Percentiles rank a stretch among this genome's conserved stretches.
Conservation (phyloP, 495 filamentous ascomycete species). For the Evansstolkia leycettana region DNA sequence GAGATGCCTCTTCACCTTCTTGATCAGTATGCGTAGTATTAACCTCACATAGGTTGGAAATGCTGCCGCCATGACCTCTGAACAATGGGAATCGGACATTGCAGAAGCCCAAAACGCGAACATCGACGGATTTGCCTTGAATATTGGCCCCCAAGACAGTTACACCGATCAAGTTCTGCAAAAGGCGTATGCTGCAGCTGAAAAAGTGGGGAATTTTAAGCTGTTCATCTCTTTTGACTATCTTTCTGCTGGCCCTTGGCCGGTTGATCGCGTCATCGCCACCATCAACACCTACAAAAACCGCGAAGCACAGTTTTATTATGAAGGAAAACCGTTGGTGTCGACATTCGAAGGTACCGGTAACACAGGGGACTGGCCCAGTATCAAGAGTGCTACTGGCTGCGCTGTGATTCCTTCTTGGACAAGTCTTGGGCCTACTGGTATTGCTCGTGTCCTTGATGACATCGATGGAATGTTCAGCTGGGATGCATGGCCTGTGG, state of each 20-base stretch:
- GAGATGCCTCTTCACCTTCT: slow-evolving; percentile 1
- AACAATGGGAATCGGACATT: slow-evolving; percentile 51
- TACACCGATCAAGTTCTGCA: slow-evolving; percentile 37
- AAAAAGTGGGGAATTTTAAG: slow-evolving; percentile 38
- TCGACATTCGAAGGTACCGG: slow-evolving; percentile 59
- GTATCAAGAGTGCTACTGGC: slow-evolving; percentile 37
- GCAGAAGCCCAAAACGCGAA: slow-evolving; percentile 42
- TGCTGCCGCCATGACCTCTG: slow-evolving; percentile 16
- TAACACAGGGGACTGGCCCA: slow-evolving; percentile 44
- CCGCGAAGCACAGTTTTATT: slow-evolving; percentile 39
- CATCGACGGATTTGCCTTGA: slow-evolving; percentile 65
- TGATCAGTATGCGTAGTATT: neutral
- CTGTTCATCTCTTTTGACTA: slow-evolving; percentile 64
- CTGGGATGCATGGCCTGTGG: slow-evolving; percentile 67
- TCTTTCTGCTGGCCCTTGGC: slow-evolving; percentile 42
- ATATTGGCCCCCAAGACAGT: slow-evolving; percentile 43
- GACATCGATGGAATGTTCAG: slow-evolving; percentile 51
- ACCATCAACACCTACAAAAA: slow-evolving; percentile 46
- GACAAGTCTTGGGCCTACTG: slow-evolving; percentile 43
- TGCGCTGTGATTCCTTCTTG: slow-evolving; percentile 52
- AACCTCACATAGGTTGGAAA: slow-evolving; percentile 13
- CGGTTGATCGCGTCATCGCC: slow-evolving; percentile 36
- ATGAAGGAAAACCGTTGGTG: slow-evolving; percentile 47
- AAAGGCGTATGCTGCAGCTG: slow-evolving; percentile 44
- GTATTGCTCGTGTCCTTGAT: slow-evolving; percentile 28